phyloP scores from a whole-genome alignment of 768 basidiomycete genomes.

The Xerocomus potaroensis region DNA sequence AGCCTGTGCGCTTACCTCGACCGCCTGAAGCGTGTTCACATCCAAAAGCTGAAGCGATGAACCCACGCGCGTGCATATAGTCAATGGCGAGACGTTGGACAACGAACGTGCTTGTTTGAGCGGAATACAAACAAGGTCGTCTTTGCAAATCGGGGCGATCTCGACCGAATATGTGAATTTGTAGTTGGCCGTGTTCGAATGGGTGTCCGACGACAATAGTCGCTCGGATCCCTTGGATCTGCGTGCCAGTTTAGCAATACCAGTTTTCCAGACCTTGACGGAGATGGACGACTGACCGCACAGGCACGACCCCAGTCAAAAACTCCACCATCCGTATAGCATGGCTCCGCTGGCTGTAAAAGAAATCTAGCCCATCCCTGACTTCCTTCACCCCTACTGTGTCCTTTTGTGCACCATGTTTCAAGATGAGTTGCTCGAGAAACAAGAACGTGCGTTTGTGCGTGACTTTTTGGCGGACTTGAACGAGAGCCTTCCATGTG shows the following conservation, averaged over 20 bases:
- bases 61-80: slow-evolving; percentile 86
- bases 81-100: slow-evolving; percentile 85
- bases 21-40: slow-evolving; percentile 76
- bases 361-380: slow-evolving; percentile 94
- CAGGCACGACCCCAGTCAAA: slow-evolving; percentile 79
- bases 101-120: slow-evolving; percentile 74
- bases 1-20: slow-evolving; percentile 70
- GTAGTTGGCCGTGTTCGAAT: slow-evolving; percentile 90
- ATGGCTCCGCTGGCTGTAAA: slow-evolving; percentile 86
- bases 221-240: slow-evolving; percentile 95
- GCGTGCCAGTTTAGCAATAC: neutral
- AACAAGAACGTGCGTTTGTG: slow-evolving; percentile 98
- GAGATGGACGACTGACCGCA: slow-evolving; percentile 54
- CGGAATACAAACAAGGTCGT: slow-evolving; percentile 92
- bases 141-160: slow-evolving; percentile 95
- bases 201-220: slow-evolving; percentile 87
- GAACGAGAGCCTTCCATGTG: slow-evolving; percentile 96
- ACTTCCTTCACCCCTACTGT: slow-evolving; percentile 92
- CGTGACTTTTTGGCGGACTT: slow-evolving; percentile 97
- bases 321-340: slow-evolving; percentile 98
- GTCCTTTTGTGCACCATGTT: slow-evolving; percentile 95
- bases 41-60: slow-evolving; percentile 91
- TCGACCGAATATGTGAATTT: slow-evolving; percentile 98
- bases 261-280: neutral
- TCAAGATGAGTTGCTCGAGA: slow-evolving; percentile 95